phyloP scores from a whole-genome alignment of 805 yeast genomes.

The Huiozyma sinensis region DNA sequence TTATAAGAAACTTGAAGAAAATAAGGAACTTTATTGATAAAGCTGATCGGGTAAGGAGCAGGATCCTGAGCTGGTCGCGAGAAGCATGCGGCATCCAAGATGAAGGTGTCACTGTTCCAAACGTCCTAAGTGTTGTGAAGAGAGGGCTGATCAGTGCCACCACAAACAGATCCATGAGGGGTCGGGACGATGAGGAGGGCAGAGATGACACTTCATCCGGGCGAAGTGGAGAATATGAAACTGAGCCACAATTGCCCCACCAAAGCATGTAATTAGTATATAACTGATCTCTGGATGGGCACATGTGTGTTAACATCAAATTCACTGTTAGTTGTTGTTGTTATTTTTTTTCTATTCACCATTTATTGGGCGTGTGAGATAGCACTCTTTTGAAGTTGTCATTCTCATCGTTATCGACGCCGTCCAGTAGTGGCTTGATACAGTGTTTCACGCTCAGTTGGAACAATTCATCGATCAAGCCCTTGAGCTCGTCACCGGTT shows the following conservation, averaged over 20 bases:
- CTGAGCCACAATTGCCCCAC: too few relatives aligned
- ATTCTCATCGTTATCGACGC: constrained; percentile 3
- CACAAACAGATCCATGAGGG: constrained; percentile 23
- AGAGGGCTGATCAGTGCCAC: constrained; percentile 29
- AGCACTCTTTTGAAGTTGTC: constrained; percentile 33
- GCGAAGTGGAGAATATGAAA: too few relatives aligned
- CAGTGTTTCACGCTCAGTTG: constrained; percentile 40
- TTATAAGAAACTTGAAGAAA: constrained; percentile 62
- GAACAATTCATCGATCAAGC: constrained; percentile 55
- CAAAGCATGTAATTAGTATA: too few relatives aligned
- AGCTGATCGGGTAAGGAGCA: constrained; percentile 64
- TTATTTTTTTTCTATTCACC: constrained; percentile 16
- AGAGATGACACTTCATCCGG: too few relatives aligned
- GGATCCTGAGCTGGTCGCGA: constrained; percentile 71
- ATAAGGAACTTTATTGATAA: constrained; percentile 67
- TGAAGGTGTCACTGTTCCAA: constrained; percentile 32
- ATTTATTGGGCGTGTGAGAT: constrained; percentile 26
- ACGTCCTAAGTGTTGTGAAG: constrained; percentile 26
- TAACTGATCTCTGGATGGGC: not conserved
- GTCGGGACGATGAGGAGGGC: not conserved
- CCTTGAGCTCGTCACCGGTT: constrained; percentile 71
- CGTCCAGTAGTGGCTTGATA: constrained; percentile 40
- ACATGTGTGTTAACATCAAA: not conserved
- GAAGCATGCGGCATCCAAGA: constrained; percentile 66
- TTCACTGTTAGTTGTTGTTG: not conserved